Evolutionary conservation across 1,284 basidiomycete genomes (phyloP).

Genomic region (Irpex rosettiformis): DNA sequence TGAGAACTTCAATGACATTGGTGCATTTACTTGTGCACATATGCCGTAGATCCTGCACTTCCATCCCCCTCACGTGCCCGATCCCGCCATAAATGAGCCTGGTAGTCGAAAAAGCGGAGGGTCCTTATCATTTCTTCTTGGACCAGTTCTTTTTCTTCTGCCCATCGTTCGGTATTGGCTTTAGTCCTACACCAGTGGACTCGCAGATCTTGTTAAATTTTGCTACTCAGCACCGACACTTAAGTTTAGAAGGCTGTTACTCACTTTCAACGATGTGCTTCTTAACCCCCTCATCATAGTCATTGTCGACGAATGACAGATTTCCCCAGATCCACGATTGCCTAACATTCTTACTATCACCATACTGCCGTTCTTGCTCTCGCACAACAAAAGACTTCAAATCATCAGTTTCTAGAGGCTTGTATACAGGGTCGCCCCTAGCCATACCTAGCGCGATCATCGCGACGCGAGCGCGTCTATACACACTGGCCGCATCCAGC

Average conservation of each 20-base stretch:
- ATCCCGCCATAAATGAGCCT: neutral
- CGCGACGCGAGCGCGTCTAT: neutral
- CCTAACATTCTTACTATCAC: conserved; percentile 8
- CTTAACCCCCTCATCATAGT: neutral
- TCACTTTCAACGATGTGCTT: conserved; percentile 13
- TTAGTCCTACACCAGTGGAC: conserved; percentile 9
- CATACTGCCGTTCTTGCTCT: conserved; percentile 2
- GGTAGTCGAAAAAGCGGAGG: neutral
- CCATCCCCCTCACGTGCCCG: neutral
- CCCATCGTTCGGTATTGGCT: conserved; percentile 1
- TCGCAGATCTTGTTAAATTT: neutral
- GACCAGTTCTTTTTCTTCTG: conserved; percentile 3
- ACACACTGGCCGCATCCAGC: conserved; percentile 3
- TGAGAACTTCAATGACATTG: neutral
- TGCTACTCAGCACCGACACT: neutral
- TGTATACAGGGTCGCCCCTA: neutral
- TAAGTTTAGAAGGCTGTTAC: neutral
- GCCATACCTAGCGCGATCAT: neutral
- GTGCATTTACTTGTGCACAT: neutral
- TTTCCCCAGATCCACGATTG: conserved; percentile 19
- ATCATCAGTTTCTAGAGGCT: conserved; percentile 7
- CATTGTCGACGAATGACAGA: conserved; percentile 7
- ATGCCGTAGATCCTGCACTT: neutral
- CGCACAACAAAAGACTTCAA: conserved; percentile 7
- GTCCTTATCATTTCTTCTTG: conserved; percentile 5